These are phyloP conservation scores for Coniochaeta hoffmannii DNA, from an alignment of 2,329 filamentous ascomycete species.

Conservation along the genomic window DNA sequence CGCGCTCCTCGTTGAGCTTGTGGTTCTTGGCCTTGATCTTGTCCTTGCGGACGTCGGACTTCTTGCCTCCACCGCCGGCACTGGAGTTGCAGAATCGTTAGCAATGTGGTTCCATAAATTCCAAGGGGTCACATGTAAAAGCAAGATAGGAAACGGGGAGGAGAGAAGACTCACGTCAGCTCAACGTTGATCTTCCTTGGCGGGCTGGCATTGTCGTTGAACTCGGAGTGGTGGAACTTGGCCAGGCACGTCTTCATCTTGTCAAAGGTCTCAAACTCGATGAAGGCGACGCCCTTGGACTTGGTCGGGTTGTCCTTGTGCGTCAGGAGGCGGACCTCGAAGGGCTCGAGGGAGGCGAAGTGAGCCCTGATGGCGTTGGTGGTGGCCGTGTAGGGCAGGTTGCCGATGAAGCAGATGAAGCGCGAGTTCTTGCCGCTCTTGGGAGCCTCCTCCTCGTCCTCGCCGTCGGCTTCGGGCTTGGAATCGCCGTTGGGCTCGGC, in stretches of 20 bases:
- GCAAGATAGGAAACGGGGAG: slow-evolving; percentile 4
- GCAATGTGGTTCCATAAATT: not conserved
- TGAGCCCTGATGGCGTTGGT: slow-evolving; percentile 61
- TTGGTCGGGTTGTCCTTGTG: slow-evolving; percentile 37
- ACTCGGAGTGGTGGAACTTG: slow-evolving; percentile 79
- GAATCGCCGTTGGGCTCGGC: slow-evolving; percentile 4
- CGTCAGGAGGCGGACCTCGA: slow-evolving; percentile 64
- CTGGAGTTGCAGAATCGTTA: slow-evolving; percentile 30
- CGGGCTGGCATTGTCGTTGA: slow-evolving; percentile 47
- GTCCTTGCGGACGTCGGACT: slow-evolving; percentile 52
- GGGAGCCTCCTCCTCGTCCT: slow-evolving; percentile 12
- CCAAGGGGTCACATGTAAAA: not conserved
- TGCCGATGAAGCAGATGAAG: slow-evolving; percentile 65
- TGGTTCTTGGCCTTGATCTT: slow-evolving; percentile 83
- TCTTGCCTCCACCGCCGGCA: slow-evolving; percentile 80
- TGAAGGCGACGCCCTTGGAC: slow-evolving; percentile 60
- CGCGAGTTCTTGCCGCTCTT: slow-evolving; percentile 51
- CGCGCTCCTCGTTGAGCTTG: slow-evolving; percentile 65
- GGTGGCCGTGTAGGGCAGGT: slow-evolving; percentile 81
- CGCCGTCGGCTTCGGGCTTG: not conserved
- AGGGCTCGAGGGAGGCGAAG: slow-evolving; percentile 69
- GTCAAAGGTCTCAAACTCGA: slow-evolving; percentile 82
- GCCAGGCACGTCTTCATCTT: slow-evolving; percentile 90
- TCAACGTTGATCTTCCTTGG: slow-evolving; percentile 85
- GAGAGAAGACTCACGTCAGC: slow-evolving; percentile 57